phyloP scores from a whole-genome alignment of 345 rosid genomes.

The Barbarea vulgaris region DNA sequence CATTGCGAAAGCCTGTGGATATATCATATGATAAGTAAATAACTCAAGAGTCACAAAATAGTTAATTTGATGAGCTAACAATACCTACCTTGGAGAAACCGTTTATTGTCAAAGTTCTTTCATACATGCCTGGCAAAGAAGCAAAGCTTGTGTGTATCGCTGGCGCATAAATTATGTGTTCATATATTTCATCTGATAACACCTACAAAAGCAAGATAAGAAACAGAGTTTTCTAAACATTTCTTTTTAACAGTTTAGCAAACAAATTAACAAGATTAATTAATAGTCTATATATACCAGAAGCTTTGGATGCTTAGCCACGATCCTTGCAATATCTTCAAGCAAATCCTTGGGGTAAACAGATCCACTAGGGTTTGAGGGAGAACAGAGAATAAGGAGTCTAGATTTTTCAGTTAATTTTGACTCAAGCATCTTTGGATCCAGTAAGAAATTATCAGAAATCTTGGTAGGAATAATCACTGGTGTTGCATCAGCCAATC shows the following conservation, averaged over 20 bases:
- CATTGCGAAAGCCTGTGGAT: constrained; percentile 89
- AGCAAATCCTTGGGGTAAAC: constrained; percentile 85
- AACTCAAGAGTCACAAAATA: too few species aligned
- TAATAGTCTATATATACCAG: constrained; percentile 55
- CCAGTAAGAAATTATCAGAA: constrained; percentile 76
- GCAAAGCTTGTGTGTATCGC: constrained; percentile 93
- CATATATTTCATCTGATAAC: constrained; percentile 98
- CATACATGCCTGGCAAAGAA: constrained; percentile 92
- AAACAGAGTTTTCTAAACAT: background rate
- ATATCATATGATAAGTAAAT: background rate
- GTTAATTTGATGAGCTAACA: background rate
- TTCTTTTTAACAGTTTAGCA: background rate
- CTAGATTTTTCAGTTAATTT: constrained; percentile 80
- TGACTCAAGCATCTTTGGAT: constrained; percentile 75
- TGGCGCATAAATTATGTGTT: constrained; percentile 91
- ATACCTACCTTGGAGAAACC: constrained; percentile 87
- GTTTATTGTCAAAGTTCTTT: constrained; percentile 88
- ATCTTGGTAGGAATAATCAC: constrained; percentile 79
- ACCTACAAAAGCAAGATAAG: constrained; percentile 53
- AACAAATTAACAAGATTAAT: background rate
- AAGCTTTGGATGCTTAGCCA: constrained; percentile 92
- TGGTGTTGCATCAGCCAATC: constrained; percentile 90
- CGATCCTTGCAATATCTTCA: constrained; percentile 77
- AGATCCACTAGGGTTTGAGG: constrained; percentile 94
- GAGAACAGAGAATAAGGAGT: constrained; percentile 83